Evolutionary conservation across 805 yeast species (phyloP).

Genomic region (Metschnikowia lochheadii): DNA sequence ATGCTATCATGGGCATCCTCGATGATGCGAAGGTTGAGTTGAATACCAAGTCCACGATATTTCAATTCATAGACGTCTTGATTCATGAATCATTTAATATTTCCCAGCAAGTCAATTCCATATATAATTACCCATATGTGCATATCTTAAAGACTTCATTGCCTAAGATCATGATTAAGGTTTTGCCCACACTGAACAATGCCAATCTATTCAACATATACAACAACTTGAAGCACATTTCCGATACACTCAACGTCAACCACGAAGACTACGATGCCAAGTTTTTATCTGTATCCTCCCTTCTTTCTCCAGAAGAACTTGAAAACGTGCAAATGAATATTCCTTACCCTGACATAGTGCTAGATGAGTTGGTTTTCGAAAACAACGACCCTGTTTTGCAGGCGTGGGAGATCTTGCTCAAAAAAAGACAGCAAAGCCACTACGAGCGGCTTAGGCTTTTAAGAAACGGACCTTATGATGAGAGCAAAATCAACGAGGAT

Average conservation of each 20-base stretch:
- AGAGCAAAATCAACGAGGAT: slow-evolving; percentile 19
- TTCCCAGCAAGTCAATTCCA: slow-evolving; percentile 33
- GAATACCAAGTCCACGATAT: slow-evolving; percentile 60
- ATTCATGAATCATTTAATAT: slow-evolving; percentile 35
- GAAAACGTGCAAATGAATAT: slow-evolving; percentile 27
- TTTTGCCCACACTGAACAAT: slow-evolving; percentile 35
- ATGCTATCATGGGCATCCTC: slow-evolving; percentile 60
- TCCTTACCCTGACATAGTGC: slow-evolving; percentile 32
- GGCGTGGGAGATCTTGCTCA: slow-evolving; percentile 47
- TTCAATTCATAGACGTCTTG: slow-evolving; percentile 67
- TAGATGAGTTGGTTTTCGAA: slow-evolving; percentile 19
- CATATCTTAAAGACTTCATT: slow-evolving; percentile 28
- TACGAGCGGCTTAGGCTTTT: slow-evolving; percentile 45
- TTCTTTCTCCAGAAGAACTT: slow-evolving; percentile 35
- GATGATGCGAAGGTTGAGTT: slow-evolving; percentile 46
- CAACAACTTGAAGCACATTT: slow-evolving; percentile 33
- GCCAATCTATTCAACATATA: slow-evolving; percentile 36
- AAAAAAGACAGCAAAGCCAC: slow-evolving; percentile 47
- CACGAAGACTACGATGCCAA: slow-evolving; percentile 21
- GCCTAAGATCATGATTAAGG: slow-evolving; percentile 32
- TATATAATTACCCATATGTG: slow-evolving; percentile 37
- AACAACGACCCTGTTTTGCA: slow-evolving; percentile 27
- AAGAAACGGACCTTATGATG: slow-evolving; percentile 22
- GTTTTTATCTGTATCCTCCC: slow-evolving; percentile 26
- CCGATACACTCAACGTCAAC: slow-evolving; percentile 32